Conservation (phyloP, 2,329 filamentous ascomycete species). For the Aspergillus sp. region DNA sequence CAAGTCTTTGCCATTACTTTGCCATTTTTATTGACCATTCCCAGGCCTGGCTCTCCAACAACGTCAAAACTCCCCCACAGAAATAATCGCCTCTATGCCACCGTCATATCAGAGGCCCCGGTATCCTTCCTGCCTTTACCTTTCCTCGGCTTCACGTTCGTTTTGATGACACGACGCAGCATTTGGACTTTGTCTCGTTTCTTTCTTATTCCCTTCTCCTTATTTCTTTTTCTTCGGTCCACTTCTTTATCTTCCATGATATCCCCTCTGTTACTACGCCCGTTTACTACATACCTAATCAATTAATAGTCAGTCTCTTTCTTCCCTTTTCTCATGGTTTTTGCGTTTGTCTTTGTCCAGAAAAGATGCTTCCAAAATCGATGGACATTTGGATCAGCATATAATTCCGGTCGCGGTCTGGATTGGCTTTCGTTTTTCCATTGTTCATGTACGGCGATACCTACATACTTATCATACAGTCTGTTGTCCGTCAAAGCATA, state of each 20-base stretch:
- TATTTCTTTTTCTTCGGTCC: not conserved
- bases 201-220: slow-evolving; percentile 9
- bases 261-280: slow-evolving; percentile 36
- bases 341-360: not conserved
- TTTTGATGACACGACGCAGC: slow-evolving; percentile 37
- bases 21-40: not conserved
- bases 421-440: slow-evolving; percentile 7
- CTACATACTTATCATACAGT: slow-evolving; percentile 1
- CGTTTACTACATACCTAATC: slow-evolving; percentile 15
- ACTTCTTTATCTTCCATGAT: slow-evolving; percentile 31
- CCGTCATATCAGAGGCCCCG: too few relatives aligned
- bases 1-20: not conserved
- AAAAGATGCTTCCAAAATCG: not conserved
- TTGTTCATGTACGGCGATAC: slow-evolving; percentile 5
- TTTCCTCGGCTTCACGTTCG: slow-evolving; percentile 27
- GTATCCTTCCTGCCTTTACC: not conserved
- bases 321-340: slow-evolving; percentile 14
- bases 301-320: slow-evolving; percentile 20
- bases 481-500: slow-evolving; percentile 3
- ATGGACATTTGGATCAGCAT: not conserved
- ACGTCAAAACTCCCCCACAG: slow-evolving; percentile 56
- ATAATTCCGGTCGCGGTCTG: slow-evolving; percentile 2
- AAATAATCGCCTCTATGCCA: slow-evolving; percentile 21
- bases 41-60: slow-evolving; percentile 70
- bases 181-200: slow-evolving; percentile 23